phyloP scores from a whole-genome alignment of 73 alveolate genomes.

The Halteria grandinella region DNA sequence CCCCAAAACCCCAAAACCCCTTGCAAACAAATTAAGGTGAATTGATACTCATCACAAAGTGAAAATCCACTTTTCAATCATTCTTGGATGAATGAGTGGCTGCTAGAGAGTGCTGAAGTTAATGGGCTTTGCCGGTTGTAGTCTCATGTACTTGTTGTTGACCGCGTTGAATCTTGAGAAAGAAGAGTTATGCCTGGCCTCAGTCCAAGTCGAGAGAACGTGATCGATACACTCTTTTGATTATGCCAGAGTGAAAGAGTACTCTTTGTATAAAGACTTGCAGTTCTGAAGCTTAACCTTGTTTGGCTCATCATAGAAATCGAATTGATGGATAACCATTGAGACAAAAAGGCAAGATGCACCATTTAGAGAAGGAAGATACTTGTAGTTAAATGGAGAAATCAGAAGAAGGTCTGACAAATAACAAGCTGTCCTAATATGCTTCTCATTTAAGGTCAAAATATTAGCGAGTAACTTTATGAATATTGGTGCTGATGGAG shows the following conservation, averaged over 20 bases:
- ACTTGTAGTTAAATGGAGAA: background rate
- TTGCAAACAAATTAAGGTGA: no score
- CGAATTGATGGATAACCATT: background rate
- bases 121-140: background rate
- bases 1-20: no score
- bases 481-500: constrained; percentile 68
- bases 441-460: constrained; percentile 4
- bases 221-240: constrained; percentile 44
- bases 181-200: constrained; percentile 53
- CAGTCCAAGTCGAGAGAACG: constrained; percentile 53
- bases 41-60: no score
- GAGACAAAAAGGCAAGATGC: constrained; percentile 19
- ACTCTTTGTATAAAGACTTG: no score
- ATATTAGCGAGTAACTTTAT: constrained; percentile 36
- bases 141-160: constrained; percentile 41
- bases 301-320: constrained; percentile 1
- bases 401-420: constrained; percentile 52
- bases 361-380: constrained; percentile 39
- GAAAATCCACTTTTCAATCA: constrained; percentile 16
- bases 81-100: constrained; percentile 12
- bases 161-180: constrained; percentile 66
- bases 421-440: constrained; percentile 15
- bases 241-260: constrained; percentile 21
- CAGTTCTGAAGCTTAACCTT: background rate
- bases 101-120: constrained; percentile 18